A percentile compares a stretch with the other conserved stretches of the same genome.
phyloP scores from a whole-genome alignment of 768 basidiomycete species.

The Collybiopsis luxurians region DNA sequence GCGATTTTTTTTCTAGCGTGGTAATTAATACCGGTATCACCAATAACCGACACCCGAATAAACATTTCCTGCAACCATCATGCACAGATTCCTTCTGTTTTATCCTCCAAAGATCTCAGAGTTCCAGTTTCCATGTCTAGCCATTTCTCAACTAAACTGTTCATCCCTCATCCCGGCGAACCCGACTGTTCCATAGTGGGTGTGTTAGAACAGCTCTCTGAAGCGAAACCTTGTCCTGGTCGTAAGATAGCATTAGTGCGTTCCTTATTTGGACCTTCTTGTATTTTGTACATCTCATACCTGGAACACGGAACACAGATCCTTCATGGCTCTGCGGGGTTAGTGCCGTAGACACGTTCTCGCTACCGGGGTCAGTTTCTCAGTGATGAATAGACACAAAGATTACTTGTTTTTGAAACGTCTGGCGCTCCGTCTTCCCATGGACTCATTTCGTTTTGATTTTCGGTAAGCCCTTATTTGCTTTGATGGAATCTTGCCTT shows the following conservation, averaged over 20 bases:
- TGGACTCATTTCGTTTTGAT: slow-evolving; percentile 86
- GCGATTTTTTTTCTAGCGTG: no score
- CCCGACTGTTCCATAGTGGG: slow-evolving; percentile 48
- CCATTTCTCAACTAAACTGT: slow-evolving; percentile 45
- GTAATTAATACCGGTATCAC: no score
- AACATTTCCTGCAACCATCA: no score
- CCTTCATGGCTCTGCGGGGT: slow-evolving; percentile 80
- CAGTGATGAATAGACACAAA: slow-evolving; percentile 57
- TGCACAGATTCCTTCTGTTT: no score
- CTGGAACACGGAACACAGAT: slow-evolving; percentile 44
- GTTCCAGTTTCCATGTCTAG: slow-evolving; percentile 20
- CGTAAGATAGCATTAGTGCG: slow-evolving; percentile 65
- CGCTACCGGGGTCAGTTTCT: background rate
- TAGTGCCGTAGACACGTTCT: slow-evolving; percentile 17
- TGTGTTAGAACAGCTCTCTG: slow-evolving; percentile 57
- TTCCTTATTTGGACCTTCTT: slow-evolving; percentile 19
- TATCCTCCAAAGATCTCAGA: no score
- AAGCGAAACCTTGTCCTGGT: slow-evolving; percentile 48
- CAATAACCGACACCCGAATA: no score
- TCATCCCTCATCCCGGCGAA: slow-evolving; percentile 49
- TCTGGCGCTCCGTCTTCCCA: slow-evolving; percentile 58
- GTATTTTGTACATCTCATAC: slow-evolving; percentile 6
- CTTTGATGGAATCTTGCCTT: background rate
- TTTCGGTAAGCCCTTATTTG: slow-evolving; percentile 56
- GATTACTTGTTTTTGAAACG: slow-evolving; percentile 81